Conservation (phyloP, 2,329 filamentous ascomycete species). For the Fusarium xyrophilum region DNA sequence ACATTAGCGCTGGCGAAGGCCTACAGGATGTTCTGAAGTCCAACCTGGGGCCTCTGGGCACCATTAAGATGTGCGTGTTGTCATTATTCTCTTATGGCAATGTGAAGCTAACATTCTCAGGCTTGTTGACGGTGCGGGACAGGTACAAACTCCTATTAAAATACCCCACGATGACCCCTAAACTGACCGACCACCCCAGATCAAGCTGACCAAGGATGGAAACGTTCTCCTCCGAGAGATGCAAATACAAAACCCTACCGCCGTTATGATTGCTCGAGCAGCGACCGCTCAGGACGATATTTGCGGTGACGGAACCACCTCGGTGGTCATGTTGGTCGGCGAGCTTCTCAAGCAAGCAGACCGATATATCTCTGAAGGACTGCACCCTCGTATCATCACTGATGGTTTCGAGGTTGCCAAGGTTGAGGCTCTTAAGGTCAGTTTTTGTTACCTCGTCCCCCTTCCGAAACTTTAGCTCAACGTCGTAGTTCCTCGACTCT, state of each 20-base stretch:
- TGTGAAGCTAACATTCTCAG: conserved; percentile 50
- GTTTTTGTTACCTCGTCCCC: conserved; percentile 11
- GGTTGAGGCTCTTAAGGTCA: conserved; percentile 84
- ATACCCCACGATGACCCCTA: conserved; percentile 41
- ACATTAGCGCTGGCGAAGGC: conserved; percentile 95
- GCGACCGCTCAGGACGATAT: conserved; percentile 99
- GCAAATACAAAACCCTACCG: conserved; percentile 99
- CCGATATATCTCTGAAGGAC: conserved; percentile 93
- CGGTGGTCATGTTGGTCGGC: conserved; percentile 91
- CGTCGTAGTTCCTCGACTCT: conserved; percentile 79
- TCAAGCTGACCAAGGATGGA: conserved; percentile 99
- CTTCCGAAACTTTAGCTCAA: conserved; percentile 3
- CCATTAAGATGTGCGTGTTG: conserved; percentile 83
- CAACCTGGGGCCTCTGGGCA: conserved; percentile 91
- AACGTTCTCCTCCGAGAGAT: conserved; percentile 81
- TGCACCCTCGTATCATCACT: conserved; percentile 95
- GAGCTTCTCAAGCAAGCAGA: conserved; percentile 98
- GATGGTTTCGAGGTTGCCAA: conserved; percentile 98
- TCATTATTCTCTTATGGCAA: background rate
- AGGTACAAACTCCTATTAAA: conserved; percentile 55
- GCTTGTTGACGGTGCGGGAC: conserved; percentile 73
- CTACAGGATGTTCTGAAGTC: conserved; percentile 94
- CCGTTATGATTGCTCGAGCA: conserved; percentile 81
- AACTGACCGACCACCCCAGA: conserved; percentile 60
- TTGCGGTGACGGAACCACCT: conserved; percentile 96